Base-by-base conservation (phyloP, 345 rosid species). In the Moringa oleifera region DNA sequence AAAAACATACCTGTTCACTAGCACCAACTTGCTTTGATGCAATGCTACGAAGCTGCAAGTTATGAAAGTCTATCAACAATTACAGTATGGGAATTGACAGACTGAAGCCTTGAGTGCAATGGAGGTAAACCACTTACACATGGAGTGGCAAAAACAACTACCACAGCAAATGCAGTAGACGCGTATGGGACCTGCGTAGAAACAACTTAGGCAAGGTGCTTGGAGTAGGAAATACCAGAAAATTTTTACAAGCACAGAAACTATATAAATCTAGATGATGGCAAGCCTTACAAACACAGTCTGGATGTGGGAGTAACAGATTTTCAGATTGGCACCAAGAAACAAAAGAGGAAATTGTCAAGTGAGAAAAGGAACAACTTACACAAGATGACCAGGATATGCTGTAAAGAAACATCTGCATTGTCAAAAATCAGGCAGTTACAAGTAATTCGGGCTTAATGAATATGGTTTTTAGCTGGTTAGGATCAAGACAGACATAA, bases 1-100 rank as follows among this genome's bases (percentile, higher is more conserved):
- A 20, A 23, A 2, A 23, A 19, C 21, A 45, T 65, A 89, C 96
- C 95, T 93, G 98, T 68, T 88, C 98, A 23, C 77, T 56, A 11
- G 91, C 69, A 19, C 97, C 81, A 4, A 81, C 83, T 73, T 90
- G 98, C 70, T 84, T 88, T 7, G 98, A 93, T n/a, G 80, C 90
- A 53, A 93, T 93, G 79, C 90, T 85, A 57, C 77, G 65, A 37
- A 65, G 56, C 77, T 73, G 31, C 23, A 64, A 41, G 17, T 15
- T 15, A 15, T 1, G 12, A 41, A 41, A 4, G 6, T 41, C 47
- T 16, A 41, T 41, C 47, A 41, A 28, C 33, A 28, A 9, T 7
- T 11, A 1, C 13, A 7, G 1, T 41, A 41, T 1, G 1, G 9
- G 12, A 41, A 11, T 41, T 11, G 12, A 41, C 17, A 41, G 47